Conservation (phyloP, 2,329 filamentous ascomycete species). For the Alternaria burnsii region DNA sequence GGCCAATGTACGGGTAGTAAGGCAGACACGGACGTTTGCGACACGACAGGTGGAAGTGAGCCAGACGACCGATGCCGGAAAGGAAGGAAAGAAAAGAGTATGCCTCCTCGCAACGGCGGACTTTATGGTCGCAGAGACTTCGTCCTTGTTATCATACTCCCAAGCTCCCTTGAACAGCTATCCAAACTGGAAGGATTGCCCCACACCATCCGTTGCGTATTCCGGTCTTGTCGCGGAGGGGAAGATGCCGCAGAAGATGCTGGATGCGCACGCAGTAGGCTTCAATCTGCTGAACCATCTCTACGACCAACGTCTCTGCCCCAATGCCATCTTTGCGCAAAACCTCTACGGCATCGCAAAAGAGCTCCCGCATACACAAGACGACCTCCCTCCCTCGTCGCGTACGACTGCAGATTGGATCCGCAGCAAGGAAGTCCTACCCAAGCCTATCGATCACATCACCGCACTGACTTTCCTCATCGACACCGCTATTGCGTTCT, state of each 20-base stretch:
- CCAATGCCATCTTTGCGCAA: slow-evolving; percentile 56
- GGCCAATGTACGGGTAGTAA: slow-evolving; percentile 49
- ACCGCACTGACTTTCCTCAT: slow-evolving; percentile 55
- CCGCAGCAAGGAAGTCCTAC: slow-evolving; percentile 31
- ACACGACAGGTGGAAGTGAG: slow-evolving; percentile 58
- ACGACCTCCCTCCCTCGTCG: slow-evolving; percentile 46
- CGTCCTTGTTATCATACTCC: slow-evolving; percentile 50
- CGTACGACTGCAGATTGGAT: slow-evolving; percentile 56
- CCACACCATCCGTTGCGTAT: neutral
- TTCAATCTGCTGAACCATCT: slow-evolving; percentile 44
- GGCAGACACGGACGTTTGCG: slow-evolving; percentile 59
- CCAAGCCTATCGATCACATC: slow-evolving; percentile 43
- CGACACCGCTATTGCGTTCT: slow-evolving; percentile 57
- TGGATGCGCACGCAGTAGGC: slow-evolving; percentile 26
- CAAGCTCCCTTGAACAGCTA: slow-evolving; percentile 48
- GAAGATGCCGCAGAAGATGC: slow-evolving; percentile 25
- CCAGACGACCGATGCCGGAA: slow-evolving; percentile 40
- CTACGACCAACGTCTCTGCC: slow-evolving; percentile 51
- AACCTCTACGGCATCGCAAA: slow-evolving; percentile 53
- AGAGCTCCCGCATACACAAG: slow-evolving; percentile 50
- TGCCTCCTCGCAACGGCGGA: slow-evolving; percentile 58
- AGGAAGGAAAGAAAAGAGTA: slow-evolving; percentile 41
- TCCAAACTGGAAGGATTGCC: slow-evolving; percentile 25
- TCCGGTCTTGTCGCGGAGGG: slow-evolving; percentile 17
- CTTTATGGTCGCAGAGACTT: slow-evolving; percentile 56